Evolutionary conservation across 495 filamentous ascomycete genomes (phyloP).

Genomic region (Penicillium soppii): DNA sequence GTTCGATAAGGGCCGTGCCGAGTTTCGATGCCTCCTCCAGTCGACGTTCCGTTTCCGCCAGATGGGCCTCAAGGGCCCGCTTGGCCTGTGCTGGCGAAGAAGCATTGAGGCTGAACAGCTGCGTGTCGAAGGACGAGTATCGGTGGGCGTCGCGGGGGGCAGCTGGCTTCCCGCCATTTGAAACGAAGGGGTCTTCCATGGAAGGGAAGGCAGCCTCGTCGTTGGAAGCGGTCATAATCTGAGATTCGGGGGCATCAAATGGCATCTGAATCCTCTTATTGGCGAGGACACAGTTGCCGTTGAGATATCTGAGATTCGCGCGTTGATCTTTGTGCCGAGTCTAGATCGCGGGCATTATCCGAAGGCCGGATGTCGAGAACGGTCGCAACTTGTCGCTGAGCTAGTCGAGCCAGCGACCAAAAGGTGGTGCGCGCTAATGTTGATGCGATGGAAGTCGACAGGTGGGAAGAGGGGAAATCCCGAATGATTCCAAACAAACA

Average conservation of each 20-base stretch:
- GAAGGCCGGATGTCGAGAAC: slow-evolving; percentile 14
- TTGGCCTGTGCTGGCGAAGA: slow-evolving; percentile 82
- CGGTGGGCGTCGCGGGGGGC: slow-evolving; percentile 59
- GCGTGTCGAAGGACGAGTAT: slow-evolving; percentile 75
- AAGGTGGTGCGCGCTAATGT: slow-evolving; percentile 9
- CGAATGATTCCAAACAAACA: slow-evolving; percentile 12
- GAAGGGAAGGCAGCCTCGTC: slow-evolving; percentile 24
- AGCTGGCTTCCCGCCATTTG: slow-evolving; percentile 32
- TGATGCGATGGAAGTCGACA: slow-evolving; percentile 6
- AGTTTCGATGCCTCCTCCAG: slow-evolving; percentile 88
- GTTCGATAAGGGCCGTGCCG: slow-evolving; percentile 80
- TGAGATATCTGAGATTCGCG: slow-evolving; percentile 21
- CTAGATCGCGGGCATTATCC: slow-evolving; percentile 39
- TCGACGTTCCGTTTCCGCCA: slow-evolving; percentile 84
- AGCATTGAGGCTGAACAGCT: slow-evolving; percentile 73
- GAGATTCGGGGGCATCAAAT: slow-evolving; percentile 14
- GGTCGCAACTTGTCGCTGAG: neutral
- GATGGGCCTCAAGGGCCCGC: slow-evolving; percentile 84
- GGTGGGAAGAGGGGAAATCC: slow-evolving; percentile 8
- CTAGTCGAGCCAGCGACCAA: slow-evolving; percentile 36
- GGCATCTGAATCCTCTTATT: slow-evolving; percentile 25
- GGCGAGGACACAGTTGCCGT: slow-evolving; percentile 26
- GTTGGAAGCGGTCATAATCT: slow-evolving; percentile 20
- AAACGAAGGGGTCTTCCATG: slow-evolving; percentile 58
- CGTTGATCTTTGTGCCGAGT: slow-evolving; percentile 19